Conservation (phyloP, 2,329 filamentous ascomycete genomes). For the Trichoderma arundinaceum region DNA sequence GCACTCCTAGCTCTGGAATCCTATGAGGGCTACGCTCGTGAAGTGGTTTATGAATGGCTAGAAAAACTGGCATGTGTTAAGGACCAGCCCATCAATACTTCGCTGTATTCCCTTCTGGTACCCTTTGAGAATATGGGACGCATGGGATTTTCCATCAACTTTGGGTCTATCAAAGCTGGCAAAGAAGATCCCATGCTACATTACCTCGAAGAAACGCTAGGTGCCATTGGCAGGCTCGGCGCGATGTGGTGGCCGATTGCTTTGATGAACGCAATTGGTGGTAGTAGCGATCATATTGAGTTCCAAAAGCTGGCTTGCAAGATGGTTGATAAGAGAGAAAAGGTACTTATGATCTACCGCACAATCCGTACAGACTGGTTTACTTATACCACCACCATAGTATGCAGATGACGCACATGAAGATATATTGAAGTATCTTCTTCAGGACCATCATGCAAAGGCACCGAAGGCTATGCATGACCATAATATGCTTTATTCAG, state of each 20-base stretch:
- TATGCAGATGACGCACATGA: constrained; percentile 33
- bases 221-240: constrained; percentile 33
- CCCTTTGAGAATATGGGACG: constrained; percentile 42
- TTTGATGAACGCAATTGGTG: constrained; percentile 30
- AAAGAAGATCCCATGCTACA: constrained; percentile 37
- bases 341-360: background rate
- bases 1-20: constrained; percentile 21
- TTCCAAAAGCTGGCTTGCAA: background rate
- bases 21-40: constrained; percentile 36
- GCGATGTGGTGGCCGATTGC: constrained; percentile 37
- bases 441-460: constrained; percentile 36
- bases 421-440: constrained; percentile 39
- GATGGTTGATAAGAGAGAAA: constrained; percentile 2
- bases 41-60: constrained; percentile 36
- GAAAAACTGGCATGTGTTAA: constrained; percentile 33
- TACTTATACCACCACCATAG: background rate
- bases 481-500: constrained; percentile 35
- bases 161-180: constrained; percentile 37
- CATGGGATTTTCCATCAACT: constrained; percentile 38
- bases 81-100: constrained; percentile 35
- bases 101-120: constrained; percentile 39
- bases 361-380: too few relatives aligned
- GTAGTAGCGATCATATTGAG: background rate
- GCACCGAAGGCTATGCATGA: constrained; percentile 36
- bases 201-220: constrained; percentile 36